Evolutionary conservation across 78 protist species (phyloP).

Genomic region (Anaeramoeba flamelloides): DNA sequence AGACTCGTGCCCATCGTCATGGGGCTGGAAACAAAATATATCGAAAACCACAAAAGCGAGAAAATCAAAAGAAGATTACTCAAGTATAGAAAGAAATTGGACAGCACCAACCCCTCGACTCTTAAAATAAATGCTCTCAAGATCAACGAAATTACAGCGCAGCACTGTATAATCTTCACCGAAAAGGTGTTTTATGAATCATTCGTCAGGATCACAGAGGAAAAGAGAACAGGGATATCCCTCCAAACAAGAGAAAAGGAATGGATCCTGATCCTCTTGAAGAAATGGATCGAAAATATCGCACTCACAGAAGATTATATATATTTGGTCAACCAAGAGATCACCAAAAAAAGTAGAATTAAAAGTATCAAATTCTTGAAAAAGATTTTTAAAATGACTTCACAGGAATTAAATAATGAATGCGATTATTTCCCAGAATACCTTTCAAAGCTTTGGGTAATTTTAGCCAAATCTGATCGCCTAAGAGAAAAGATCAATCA

Average conservation of each 20-base stretch:
- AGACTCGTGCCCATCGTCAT: background rate
- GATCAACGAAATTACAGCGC: background rate
- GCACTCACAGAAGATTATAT: background rate
- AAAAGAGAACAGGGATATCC: background rate
- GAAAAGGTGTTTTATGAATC: background rate
- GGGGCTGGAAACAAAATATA: background rate
- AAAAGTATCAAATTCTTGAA: background rate
- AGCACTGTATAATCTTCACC: background rate
- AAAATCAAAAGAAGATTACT: background rate
- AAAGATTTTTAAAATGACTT: background rate
- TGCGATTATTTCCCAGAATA: background rate
- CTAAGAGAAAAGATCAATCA: too few relatives aligned
- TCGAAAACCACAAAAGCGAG: background rate
- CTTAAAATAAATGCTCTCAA: background rate
- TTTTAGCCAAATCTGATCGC: background rate
- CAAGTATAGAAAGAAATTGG: background rate
- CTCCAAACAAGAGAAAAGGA: background rate
- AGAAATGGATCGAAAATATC: background rate
- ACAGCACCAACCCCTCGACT: background rate
- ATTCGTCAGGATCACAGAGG: background rate
- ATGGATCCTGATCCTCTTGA: background rate
- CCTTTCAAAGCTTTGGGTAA: background rate
- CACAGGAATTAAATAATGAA: background rate
- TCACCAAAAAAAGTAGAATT: background rate
- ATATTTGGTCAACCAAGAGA: background rate